Evolutionary conservation across 305 asterid species (phyloP), one percentile per base, ranked within the genome.

Genomic region (Fraxinus velutina): DNA sequence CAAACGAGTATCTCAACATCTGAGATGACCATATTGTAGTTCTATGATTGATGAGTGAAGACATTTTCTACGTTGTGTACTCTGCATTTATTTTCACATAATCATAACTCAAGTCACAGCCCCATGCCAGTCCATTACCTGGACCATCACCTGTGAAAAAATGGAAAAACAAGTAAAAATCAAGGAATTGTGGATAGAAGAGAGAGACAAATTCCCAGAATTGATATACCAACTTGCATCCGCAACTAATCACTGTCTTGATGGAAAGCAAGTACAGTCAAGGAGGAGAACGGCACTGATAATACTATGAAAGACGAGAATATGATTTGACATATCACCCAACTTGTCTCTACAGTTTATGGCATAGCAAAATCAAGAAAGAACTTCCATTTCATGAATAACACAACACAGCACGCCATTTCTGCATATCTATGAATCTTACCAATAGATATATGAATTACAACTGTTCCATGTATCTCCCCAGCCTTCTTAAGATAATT

Each of bases 41-140:
- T 62, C 21, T 72, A 73, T 17, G 0, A 6, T 0, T 42, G 13
- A 12, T 72, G 24, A 4, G 55, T 6, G 6, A 37, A 15, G 55
- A 73, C 34, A 82, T 66, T 84, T 82, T 73, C 33, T 81, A 89
- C 0, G 92, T 88, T 10, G 99, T 92, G 88, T 94, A 96, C 86
- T 93, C 98, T 0, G 98, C 98, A 78, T 96, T 96, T 70, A 94
- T 94, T 85, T 93, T 96, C 79, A 96, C 97, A 81, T 96, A 96
- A 83, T 96, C 99, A 73, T 94, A 96, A 83, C 99, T 95, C 57
- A 96, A 88, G 81, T 95, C 98, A 64, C 99, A 92, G 60, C 98
- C 99, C 99, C 99, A 94, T 64, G 97, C 99, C 52, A 88, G 86
- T 84, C 97, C 98, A 10, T 76, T 87, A 70, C 97, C 93, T 0